Conservation (phyloP, 169 alveolate genomes). For the Eimeria maxima region DNA sequence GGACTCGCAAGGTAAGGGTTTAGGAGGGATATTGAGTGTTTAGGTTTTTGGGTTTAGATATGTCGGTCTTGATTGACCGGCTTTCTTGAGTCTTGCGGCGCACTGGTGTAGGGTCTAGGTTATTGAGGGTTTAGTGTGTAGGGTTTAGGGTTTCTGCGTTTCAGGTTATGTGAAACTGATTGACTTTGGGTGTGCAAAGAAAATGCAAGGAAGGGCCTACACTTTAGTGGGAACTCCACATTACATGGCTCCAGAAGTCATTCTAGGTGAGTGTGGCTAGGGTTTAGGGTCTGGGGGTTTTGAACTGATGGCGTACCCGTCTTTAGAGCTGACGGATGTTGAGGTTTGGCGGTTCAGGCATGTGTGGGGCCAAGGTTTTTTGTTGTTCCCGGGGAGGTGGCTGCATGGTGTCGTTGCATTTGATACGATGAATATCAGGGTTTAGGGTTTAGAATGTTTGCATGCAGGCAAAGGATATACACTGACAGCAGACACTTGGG, state of each 20-base stretch:
- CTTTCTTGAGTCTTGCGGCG: no score
- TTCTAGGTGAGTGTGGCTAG: no score
- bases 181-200: conserved; percentile 99
- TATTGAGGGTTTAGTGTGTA: no score
- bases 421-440: conserved; percentile 88
- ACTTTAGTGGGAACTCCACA: conserved; percentile 99
- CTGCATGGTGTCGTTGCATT: conserved; percentile 98
- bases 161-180: conserved; percentile 97
- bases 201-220: conserved; percentile 96
- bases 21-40: no score
- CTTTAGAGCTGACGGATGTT: conserved; percentile 94
- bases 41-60: no score
- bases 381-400: conserved; percentile 97
- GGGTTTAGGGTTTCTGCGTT: no score
- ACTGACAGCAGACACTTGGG: conserved; percentile 98
- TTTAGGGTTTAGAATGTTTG: neutral
- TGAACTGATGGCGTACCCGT: neutral
- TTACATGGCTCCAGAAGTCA: conserved; percentile 98
- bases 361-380: conserved; percentile 94
- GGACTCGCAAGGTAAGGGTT: conserved; percentile 95
- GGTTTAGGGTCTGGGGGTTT: conserved; percentile 22
- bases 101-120: no score
- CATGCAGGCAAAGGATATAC: conserved; percentile 97
- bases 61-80: no score
- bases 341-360: conserved; percentile 98